phyloP scores from a whole-genome alignment of 1,284 basidiomycete genomes.

The Schizophyllum commune region DNA sequence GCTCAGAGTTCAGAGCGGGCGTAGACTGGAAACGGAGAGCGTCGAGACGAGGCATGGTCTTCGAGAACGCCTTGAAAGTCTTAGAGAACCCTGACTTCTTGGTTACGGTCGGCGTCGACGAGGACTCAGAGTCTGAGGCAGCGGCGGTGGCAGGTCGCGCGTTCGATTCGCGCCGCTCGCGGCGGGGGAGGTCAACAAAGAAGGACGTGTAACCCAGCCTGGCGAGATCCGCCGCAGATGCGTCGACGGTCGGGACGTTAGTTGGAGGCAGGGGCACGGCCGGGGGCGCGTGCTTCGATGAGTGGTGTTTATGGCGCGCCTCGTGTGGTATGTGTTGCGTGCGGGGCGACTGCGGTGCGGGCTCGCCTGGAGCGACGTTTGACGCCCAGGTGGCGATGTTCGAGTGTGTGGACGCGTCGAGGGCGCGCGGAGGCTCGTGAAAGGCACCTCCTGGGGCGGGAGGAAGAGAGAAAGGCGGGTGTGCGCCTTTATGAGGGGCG shows the following conservation, averaged over 20 bases:
- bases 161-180: conserved; percentile 13
- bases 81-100: conserved; percentile 15
- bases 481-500: not conserved
- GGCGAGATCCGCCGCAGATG: conserved; percentile 40
- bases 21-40: conserved; percentile 20
- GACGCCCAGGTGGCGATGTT: conserved; percentile 50
- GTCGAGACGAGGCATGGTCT: conserved; percentile 19
- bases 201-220: conserved; percentile 57
- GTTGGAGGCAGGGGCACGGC: conserved; percentile 28
- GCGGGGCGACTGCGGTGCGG: conserved; percentile 39
- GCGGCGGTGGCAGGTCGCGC: conserved; percentile 20
- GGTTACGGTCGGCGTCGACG: conserved; percentile 1
- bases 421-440: not conserved
- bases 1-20: conserved; percentile 10
- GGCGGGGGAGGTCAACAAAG: conserved; percentile 45
- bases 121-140: conserved; percentile 8
- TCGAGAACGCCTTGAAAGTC: conserved; percentile 39
- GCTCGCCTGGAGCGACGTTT: conserved; percentile 60
- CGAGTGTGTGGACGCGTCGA: conserved; percentile 13
- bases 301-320: conserved; percentile 22
- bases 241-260: conserved; percentile 25
- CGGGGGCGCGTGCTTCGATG: conserved; percentile 17
- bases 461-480: not conserved
- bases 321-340: conserved; percentile 23
- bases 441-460: not conserved